Evolutionary conservation across 164 flowering plant genomes (phyloP).

Genomic region (Liquidambar formosana): DNA sequence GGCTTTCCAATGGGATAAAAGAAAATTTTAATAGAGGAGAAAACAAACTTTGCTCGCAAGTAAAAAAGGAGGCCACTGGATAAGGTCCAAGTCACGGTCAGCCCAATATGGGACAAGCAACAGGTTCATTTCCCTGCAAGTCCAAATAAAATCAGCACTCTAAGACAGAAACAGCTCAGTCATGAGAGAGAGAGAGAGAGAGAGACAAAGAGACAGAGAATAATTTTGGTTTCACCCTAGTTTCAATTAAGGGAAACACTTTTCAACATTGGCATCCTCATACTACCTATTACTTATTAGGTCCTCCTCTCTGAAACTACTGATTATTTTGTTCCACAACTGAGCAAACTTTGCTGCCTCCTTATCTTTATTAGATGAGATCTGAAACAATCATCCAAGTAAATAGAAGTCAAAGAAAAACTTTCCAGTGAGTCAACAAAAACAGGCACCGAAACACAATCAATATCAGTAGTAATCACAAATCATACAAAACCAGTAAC

Average conservation of each 20-base stretch:
- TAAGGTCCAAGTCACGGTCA: slow-evolving; percentile 66
- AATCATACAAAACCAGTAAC: neutral
- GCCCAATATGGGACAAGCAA: slow-evolving; percentile 94
- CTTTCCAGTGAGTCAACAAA: neutral
- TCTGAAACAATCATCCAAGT: slow-evolving; percentile 27
- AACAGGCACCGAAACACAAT: too few species aligned
- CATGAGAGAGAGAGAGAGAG: neutral
- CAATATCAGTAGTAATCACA: neutral
- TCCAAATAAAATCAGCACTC: neutral
- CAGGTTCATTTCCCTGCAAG: slow-evolving; percentile 79
- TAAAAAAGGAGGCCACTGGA: slow-evolving; percentile 93
- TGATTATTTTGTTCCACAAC: slow-evolving; percentile 81
- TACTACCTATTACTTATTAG: slow-evolving; percentile 69
- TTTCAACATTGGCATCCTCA: neutral
- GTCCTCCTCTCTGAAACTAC: slow-evolving; percentile 89
- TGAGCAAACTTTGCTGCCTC: slow-evolving; percentile 86
- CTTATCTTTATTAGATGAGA: slow-evolving; percentile 43
- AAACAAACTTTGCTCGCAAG: slow-evolving; percentile 87
- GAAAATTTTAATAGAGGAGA: neutral
- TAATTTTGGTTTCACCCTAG: neutral
- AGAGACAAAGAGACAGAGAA: too few species aligned
- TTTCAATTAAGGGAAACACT: too few species aligned
- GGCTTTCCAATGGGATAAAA: neutral
- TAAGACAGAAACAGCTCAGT: neutral
- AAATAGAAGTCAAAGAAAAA: neutral